Evolutionary conservation across 2,329 filamentous ascomycete genomes (phyloP), one percentile per base, ranked within the genome.

Genomic region (Grosmannia serpens): DNA sequence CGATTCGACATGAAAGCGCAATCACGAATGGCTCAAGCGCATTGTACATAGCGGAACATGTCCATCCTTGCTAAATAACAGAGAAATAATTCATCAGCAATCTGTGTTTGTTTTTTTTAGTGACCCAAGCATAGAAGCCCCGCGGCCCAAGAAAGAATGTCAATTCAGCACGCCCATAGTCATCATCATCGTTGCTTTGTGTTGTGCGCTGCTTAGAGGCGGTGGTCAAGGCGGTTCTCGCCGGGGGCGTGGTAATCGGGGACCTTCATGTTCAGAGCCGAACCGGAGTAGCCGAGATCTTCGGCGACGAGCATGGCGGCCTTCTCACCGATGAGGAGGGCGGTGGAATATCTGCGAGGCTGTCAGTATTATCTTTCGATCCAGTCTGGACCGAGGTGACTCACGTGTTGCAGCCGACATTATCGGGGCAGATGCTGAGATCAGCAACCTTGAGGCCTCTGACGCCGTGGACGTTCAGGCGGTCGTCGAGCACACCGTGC

Each of bases 391-490:
- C 10, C 5, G 20, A 20, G 38, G 4, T 6, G 5, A 49, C 26
- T 26, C 41, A 44, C 41, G 80, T 84, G 71, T 85, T 85, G 72
- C 82, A 85, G 61, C 85, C 87, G 26, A 90, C 86, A 63, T 90
- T 91, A 70, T 90, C 86, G 0, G 87, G 87, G 70, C 86, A 90
- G 74, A 90, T 88, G 55, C 79, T 84, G 51, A 90, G 71, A 70
- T 91, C 87, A 15, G 86, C 86, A 27, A 90, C 86, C 78, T 90
- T 90, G 65, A 91, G 79, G 20, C 85, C 84, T 75, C 88, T 80
- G 63, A 89, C 86, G 56, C 86, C 87, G 68, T 90, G 85, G 3
- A 91, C 87, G 64, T 89, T 90, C 58, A 91, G 78, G 60, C 87
- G 81, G 71, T 89, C 86, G 67, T 91, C 87, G 44, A 91, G 73